Evolutionary conservation across 2,329 filamentous ascomycete species (phyloP), one percentile per base, ranked within the genome.

Genomic region (Periconia macrospinosa): DNA sequence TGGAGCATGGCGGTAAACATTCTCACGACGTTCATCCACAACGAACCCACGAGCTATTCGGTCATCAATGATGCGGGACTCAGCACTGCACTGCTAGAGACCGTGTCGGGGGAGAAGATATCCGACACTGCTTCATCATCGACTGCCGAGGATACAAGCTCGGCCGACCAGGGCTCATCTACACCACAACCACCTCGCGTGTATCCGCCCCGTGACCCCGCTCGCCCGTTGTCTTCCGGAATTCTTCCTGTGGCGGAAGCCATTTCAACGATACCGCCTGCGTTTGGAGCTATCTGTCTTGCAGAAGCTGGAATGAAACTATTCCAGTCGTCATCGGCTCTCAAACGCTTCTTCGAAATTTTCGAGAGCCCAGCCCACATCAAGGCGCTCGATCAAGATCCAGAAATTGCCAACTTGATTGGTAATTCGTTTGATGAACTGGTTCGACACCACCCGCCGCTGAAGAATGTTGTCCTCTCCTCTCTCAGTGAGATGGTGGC

Each of bases 1-100:
- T 99, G 94, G 94, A 96, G 92, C 46, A 92, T 92, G 70, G 89
- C 92, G 7, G 91, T 96, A 57, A 92, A 88, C 50, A 93, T 97
- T 52, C 79, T 99, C 47, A 94, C 91, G 68, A 93, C 91, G 64
- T 99, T 99, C 74, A 96, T 99, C 65, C 95, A 99, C 75, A 97
- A 97, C 69, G 94, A 99, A 67, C 94, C 94, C 0, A 99, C 94
- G 0, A 99, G 94, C 73, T 99, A 96, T 71, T 89, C 91, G 27
- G 91, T 96, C 20, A 94, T 99, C 60, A 91, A 91, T 14, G 94
- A 99, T 75, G 93, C 94, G 47, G 92, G 92, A 19, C 83, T 99
- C 63, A 92, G 94, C 66, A 89, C 89, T 69, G 90, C 87, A 48
- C 89, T 97, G 54, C 81, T 99, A 14, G 88, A 93, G 72, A 86